These are phyloP conservation scores for Kregervanrija fluxuum DNA, from an alignment of 805 yeast species.

Conservation along the genomic window DNA sequence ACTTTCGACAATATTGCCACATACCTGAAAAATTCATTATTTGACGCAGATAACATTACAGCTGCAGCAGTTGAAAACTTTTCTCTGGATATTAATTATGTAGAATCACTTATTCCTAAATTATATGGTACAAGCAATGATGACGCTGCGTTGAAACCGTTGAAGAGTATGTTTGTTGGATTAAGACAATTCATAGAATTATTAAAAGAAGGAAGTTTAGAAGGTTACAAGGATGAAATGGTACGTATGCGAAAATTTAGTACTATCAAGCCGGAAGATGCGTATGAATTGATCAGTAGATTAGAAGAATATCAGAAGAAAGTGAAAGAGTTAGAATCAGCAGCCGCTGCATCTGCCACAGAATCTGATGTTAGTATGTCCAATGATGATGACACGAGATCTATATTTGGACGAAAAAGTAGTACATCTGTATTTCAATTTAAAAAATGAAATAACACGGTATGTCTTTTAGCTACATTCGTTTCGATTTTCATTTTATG, in stretches of 20 bases:
- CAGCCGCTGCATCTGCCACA: background rate
- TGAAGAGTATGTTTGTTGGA: constrained; percentile 56
- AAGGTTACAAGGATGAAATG: constrained; percentile 52
- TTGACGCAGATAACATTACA: constrained; percentile 50
- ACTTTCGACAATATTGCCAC: constrained; percentile 81
- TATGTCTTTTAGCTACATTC: background rate
- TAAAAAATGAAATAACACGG: background rate
- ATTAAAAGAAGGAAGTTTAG: constrained; percentile 54
- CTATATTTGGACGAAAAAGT: constrained; percentile 23
- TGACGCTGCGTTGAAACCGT: constrained; percentile 4
- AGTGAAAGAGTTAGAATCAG: constrained; percentile 9
- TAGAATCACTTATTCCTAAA: constrained; percentile 49
- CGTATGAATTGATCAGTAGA: constrained; percentile 52
- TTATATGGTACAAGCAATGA: constrained; percentile 14
- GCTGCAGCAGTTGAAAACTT: constrained; percentile 63
- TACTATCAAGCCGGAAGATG: constrained; percentile 68
- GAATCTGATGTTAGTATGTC: background rate
- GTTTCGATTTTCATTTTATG: too few species aligned
- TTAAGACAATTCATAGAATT: constrained; percentile 74
- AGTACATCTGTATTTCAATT: constrained; percentile 12
- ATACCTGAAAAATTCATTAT: constrained; percentile 54
- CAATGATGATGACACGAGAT: constrained; percentile 13
- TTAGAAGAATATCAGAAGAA: constrained; percentile 28
- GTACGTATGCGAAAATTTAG: constrained; percentile 61
- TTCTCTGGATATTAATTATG: constrained; percentile 68